Evolutionary conservation across 768 basidiomycete genomes (phyloP).

Genomic region (Auriculariales sp.): DNA sequence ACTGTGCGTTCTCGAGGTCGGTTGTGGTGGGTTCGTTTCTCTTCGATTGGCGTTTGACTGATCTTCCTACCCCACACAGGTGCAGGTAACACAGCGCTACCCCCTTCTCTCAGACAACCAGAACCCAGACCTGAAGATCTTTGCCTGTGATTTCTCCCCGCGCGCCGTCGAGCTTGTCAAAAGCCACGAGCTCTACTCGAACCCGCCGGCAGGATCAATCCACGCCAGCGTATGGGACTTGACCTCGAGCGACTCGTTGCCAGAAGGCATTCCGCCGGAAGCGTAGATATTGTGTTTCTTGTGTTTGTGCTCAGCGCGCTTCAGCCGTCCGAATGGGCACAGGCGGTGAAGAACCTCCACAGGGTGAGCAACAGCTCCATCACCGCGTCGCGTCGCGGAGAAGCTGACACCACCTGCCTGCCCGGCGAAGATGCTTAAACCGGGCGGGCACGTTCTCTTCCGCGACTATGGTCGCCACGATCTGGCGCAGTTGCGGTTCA

Average conservation of each 20-base stretch:
- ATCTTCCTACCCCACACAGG: neutral
- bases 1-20: constrained; percentile 68
- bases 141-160: constrained; percentile 82
- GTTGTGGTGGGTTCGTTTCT: constrained; percentile 49
- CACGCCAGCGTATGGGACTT: constrained; percentile 85
- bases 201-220: constrained; percentile 56
- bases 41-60: neutral
- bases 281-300: constrained; percentile 81
- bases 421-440: constrained; percentile 70
- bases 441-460: constrained; percentile 68
- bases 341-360: constrained; percentile 68
- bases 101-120: constrained; percentile 64
- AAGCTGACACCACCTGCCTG: neutral
- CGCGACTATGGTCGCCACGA: constrained; percentile 95
- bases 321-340: constrained; percentile 83
- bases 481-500: constrained; percentile 89
- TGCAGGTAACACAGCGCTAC: constrained; percentile 91
- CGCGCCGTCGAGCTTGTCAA: constrained; percentile 86
- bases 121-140: constrained; percentile 60
- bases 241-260: constrained; percentile 44
- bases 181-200: constrained; percentile 56
- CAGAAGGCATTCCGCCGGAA: constrained; percentile 46
- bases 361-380: constrained; percentile 28
- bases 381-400: neutral
- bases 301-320: constrained; percentile 91